These are phyloP conservation scores for Fragaria iinumae DNA, from an alignment of 306 rosid species.

Conservation along the genomic window DNA sequence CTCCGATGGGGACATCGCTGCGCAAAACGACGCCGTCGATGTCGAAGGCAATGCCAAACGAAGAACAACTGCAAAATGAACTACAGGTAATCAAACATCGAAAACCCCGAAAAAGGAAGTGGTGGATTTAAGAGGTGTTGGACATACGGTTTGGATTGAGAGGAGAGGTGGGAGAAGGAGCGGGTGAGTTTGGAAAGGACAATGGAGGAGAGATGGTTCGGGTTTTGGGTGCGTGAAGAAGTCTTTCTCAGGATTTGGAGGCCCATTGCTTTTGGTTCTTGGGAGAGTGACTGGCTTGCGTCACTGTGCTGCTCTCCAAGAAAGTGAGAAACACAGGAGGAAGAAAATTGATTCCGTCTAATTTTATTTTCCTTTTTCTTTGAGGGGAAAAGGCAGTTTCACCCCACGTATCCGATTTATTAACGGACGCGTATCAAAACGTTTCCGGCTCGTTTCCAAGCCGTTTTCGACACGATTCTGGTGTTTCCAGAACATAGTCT, in stretches of 20 bases:
- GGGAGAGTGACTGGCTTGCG: too few species aligned
- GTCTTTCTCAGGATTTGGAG: slow-evolving; percentile 46
- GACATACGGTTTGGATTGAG: slow-evolving; percentile 46
- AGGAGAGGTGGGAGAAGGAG: slow-evolving; percentile 44
- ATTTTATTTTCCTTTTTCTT: too few species aligned
- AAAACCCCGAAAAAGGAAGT: not conserved
- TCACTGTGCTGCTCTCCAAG: too few species aligned
- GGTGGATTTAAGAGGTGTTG: not conserved
- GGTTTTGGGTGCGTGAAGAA: slow-evolving; percentile 30
- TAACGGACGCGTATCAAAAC: too few species aligned
- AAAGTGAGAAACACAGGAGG: too few species aligned
- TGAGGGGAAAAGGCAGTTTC: too few species aligned
- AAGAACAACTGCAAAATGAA: slow-evolving; percentile 43
- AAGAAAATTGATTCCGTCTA: too few species aligned
- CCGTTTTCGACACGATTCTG: too few species aligned
- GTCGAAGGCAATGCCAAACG: slow-evolving; percentile 85
- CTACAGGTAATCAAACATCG: not conserved
- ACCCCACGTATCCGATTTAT: too few species aligned
- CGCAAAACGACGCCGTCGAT: slow-evolving; percentile 89
- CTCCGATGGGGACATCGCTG: slow-evolving; percentile 72
- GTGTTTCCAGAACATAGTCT: too few species aligned
- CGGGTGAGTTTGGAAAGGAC: slow-evolving; percentile 32
- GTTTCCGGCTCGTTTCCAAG: too few species aligned
- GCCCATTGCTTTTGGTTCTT: slow-evolving; percentile 32
- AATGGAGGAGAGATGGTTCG: slow-evolving; percentile 13